phyloP scores from a whole-genome alignment of 2,329 filamentous ascomycete species.

The Talaromyces sp. region DNA sequence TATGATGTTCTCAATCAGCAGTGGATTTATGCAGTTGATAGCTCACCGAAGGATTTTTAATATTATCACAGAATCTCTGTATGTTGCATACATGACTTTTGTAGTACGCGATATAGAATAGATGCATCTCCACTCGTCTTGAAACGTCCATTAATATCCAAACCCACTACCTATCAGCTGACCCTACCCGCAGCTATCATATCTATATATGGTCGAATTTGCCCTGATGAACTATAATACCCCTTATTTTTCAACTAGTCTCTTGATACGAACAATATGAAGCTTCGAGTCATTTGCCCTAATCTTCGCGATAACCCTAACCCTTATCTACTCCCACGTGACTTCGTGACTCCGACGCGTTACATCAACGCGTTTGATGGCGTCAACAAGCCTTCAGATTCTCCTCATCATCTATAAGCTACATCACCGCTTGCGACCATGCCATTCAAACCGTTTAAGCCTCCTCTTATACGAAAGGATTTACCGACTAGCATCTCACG shows the following conservation, averaged over 20 bases:
- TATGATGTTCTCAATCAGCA: background rate
- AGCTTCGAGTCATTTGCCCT: too few species aligned
- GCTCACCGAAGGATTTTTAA: background rate
- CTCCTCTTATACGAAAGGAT: slow-evolving; percentile 38
- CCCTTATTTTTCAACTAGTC: too few species aligned
- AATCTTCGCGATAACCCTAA: background rate
- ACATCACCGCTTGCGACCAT: slow-evolving; percentile 21
- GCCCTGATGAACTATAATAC: too few species aligned
- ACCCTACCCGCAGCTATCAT: too few species aligned
- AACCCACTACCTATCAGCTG: too few species aligned
- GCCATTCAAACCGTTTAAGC: slow-evolving; percentile 45
- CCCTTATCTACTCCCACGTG: background rate
- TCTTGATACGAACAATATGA: too few species aligned
- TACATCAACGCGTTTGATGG: background rate
- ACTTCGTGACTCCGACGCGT: slow-evolving; percentile 1
- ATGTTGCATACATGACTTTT: background rate
- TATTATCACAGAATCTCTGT: background rate
- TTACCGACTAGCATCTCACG: slow-evolving; percentile 9
- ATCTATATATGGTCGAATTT: too few species aligned
- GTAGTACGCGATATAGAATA: background rate
- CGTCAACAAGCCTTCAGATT: background rate
- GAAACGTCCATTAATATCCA: background rate
- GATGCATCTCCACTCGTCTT: background rate
- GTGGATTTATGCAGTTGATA: background rate
- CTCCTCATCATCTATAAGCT: background rate